phyloP scores from a whole-genome alignment of 139 green algal species.

The Zygnema cylindricum region DNA sequence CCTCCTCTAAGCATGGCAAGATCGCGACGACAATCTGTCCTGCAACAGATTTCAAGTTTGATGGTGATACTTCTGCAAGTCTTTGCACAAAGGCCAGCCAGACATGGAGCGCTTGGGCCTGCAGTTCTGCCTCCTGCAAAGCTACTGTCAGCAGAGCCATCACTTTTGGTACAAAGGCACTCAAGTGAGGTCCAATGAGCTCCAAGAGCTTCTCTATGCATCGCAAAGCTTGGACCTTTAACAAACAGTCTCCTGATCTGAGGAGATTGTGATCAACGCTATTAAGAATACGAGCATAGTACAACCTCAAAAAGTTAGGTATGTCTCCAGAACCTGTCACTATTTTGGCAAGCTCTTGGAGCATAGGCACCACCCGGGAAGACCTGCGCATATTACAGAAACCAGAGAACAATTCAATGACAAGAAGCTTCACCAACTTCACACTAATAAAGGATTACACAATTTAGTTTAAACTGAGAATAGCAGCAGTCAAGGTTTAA shows the following conservation, averaged over 20 bases:
- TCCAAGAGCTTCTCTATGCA: slow-evolving; percentile 46
- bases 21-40: slow-evolving; percentile 56
- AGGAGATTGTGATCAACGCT: slow-evolving; percentile 34
- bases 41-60: slow-evolving; percentile 33
- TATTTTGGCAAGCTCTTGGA: slow-evolving; percentile 42
- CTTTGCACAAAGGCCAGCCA: slow-evolving; percentile 47
- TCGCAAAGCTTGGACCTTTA: slow-evolving; percentile 28
- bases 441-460: too few species aligned
- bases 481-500: too few species aligned
- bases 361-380: slow-evolving; percentile 32
- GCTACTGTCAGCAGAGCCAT: slow-evolving; percentile 43
- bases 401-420: too few species aligned
- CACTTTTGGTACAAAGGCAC: slow-evolving; percentile 53
- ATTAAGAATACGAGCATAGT: slow-evolving; percentile 52
- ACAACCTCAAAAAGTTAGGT: slow-evolving; percentile 41
- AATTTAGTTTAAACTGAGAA: too few species aligned
- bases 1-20: slow-evolving; percentile 51
- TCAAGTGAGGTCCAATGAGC: slow-evolving; percentile 36
- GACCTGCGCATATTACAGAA: too few species aligned
- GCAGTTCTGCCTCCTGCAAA: slow-evolving; percentile 41
- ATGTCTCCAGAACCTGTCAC: slow-evolving; percentile 36
- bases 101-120: slow-evolving; percentile 19
- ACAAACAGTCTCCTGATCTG: not conserved
- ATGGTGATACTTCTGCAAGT: slow-evolving; percentile 29
- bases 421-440: too few species aligned